phyloP scores from a whole-genome alignment of 805 yeast genomes.

The Wickerhamiella kurtzmanii region DNA sequence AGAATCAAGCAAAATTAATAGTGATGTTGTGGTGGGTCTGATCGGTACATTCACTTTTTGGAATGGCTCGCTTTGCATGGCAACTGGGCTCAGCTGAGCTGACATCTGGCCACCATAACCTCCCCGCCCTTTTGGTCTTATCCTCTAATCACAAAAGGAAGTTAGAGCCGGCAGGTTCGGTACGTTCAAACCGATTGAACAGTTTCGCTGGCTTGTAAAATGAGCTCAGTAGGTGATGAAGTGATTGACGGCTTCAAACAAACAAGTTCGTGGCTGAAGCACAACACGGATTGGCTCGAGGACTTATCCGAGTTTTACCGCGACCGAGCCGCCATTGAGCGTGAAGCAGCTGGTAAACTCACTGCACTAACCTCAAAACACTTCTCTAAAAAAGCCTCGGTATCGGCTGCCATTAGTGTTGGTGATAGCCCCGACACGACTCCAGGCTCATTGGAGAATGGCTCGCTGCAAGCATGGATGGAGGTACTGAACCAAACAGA shows the following conservation, averaged over 20 bases:
- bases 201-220: no score
- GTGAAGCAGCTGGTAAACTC: slow-evolving; percentile 63
- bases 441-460: slow-evolving; percentile 88
- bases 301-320: slow-evolving; percentile 76
- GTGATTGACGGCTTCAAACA: slow-evolving; percentile 58
- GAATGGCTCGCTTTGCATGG: no score
- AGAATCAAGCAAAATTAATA: no score
- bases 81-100: no score
- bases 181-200: neutral
- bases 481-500: slow-evolving; percentile 79
- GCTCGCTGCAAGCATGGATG: slow-evolving; percentile 79
- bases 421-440: slow-evolving; percentile 86
- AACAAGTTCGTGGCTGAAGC: slow-evolving; percentile 60
- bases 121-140: no score
- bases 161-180: no score
- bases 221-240: slow-evolving; percentile 17
- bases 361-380: slow-evolving; percentile 51
- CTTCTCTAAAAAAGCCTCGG: slow-evolving; percentile 61
- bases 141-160: no score
- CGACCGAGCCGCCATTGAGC: slow-evolving; percentile 70
- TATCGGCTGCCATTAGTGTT: slow-evolving; percentile 57
- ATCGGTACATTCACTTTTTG: no score
- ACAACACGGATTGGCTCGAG: slow-evolving; percentile 58
- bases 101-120: no score
- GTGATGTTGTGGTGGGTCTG: no score